Conservation (phyloP, 139 green algal species). For the Closterium sp. region DNA sequence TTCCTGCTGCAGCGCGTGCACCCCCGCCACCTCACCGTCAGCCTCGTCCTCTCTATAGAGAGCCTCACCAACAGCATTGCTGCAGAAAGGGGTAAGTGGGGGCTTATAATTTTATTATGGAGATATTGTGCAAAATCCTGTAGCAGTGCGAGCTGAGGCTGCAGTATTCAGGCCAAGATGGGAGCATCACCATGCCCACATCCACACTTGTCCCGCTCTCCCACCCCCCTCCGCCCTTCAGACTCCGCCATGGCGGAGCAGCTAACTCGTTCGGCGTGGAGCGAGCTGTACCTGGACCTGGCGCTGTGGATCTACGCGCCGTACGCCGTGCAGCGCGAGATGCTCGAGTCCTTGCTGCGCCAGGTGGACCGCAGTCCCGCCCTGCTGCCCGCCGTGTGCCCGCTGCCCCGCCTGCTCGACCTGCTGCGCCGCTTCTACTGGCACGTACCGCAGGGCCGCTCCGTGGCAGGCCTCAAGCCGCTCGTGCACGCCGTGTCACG, state of each 20-base stretch:
- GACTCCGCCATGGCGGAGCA: not conserved
- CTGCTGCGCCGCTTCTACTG: constrained; percentile 37
- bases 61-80: constrained; percentile 17
- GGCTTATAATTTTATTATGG: too few relatives aligned
- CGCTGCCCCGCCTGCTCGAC: constrained; percentile 4
- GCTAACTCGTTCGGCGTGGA: not conserved
- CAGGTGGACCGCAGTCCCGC: constrained; percentile 5
- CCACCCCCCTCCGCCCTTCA: not conserved
- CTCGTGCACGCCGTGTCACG: not conserved
- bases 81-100: constrained; percentile 1
- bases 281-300: constrained; percentile 17
- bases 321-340: constrained; percentile 20
- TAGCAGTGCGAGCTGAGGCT: too few relatives aligned
- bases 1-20: constrained; percentile 38
- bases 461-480: not conserved
- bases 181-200: too few relatives aligned
- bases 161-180: too few relatives aligned
- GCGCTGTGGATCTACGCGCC: constrained; percentile 30
- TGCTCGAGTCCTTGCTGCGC: constrained; percentile 4
- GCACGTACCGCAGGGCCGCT: constrained; percentile 21
- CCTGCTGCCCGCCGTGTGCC: constrained; percentile 2
- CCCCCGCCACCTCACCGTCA: constrained; percentile 35
- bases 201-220: not conserved
- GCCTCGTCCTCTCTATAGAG: constrained; percentile 22
- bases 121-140: too few relatives aligned